phyloP scores from a whole-genome alignment of 345 rosid genomes.

The Erysimum cheiranthoides region DNA sequence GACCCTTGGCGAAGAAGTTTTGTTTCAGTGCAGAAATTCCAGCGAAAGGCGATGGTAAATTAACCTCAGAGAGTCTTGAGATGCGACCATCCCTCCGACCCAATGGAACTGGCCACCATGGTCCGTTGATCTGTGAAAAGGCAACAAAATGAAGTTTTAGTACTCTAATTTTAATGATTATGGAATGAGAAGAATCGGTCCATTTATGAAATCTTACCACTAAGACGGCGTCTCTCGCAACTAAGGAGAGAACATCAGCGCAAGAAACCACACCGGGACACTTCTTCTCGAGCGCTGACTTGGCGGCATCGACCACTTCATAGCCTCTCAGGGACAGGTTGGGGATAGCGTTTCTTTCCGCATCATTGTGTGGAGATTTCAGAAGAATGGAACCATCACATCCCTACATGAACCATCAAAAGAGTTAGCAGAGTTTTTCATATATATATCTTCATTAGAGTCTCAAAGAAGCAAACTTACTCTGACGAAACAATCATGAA shows the following conservation, averaged over 20 bases:
- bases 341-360: constrained; percentile 54
- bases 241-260: constrained; percentile 63
- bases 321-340: constrained; percentile 55
- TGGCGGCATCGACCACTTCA: constrained; percentile 57
- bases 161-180: not conserved
- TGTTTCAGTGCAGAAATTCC: constrained; percentile 45
- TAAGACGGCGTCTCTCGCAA: constrained; percentile 64
- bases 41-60: constrained; percentile 53
- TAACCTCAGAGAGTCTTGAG: constrained; percentile 46
- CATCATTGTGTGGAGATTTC: constrained; percentile 47
- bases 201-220: constrained; percentile 41
- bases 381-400: constrained; percentile 64
- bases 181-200: not conserved
- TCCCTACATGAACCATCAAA: constrained; percentile 44
- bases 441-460: not conserved
- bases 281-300: constrained; percentile 46
- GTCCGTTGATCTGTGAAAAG: constrained; percentile 57
- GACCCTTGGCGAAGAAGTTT: constrained; percentile 51
- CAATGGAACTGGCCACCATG: constrained; percentile 60
- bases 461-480: constrained; percentile 36
- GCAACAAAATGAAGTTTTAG: not conserved
- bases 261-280: constrained; percentile 66
- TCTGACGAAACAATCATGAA: constrained; percentile 64
- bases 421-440: not conserved
- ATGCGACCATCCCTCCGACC: constrained; percentile 73